A percentile compares a stretch with the other conserved stretches of the same genome.
Evolutionary conservation across 73 alveolate species (phyloP).

Genomic region (Tetrahymena thermophila): DNA sequence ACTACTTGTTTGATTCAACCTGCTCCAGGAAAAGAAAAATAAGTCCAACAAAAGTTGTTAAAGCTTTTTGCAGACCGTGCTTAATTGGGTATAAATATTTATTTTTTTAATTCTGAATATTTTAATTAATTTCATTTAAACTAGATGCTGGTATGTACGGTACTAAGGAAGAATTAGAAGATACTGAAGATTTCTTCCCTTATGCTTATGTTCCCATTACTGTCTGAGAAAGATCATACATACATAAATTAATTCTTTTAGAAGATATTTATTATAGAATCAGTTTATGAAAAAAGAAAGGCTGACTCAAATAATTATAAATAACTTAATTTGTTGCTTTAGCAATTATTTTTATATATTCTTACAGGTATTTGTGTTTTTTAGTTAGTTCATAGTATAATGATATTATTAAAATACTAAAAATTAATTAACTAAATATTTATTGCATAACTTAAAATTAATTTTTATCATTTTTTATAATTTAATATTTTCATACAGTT

Average conservation of each 20-base stretch:
- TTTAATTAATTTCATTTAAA: background rate
- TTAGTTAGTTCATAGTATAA: background rate
- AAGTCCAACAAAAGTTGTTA: constrained; percentile 43
- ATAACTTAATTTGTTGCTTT: background rate
- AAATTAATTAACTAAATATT: too few relatives aligned
- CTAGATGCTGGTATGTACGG: constrained; percentile 64
- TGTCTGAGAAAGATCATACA: background rate
- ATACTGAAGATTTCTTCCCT: constrained; percentile 85
- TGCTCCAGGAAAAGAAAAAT: constrained; percentile 57
- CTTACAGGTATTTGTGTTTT: background rate
- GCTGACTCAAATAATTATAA: background rate
- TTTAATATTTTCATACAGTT: too few relatives aligned
- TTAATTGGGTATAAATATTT: background rate
- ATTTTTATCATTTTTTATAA: too few relatives aligned
- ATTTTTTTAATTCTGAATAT: background rate
- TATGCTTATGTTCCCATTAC: constrained; percentile 57
- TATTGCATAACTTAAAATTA: too few relatives aligned
- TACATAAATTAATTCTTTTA: too few relatives aligned
- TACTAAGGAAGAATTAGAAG: constrained; percentile 72
- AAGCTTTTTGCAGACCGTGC: constrained; percentile 39
- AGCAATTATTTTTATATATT: background rate
- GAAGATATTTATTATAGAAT: background rate
- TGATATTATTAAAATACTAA: too few relatives aligned
- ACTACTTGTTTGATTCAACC: constrained; percentile 31
- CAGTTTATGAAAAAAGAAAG: background rate